phyloP scores from a whole-genome alignment of 768 basidiomycete species.

The Boletellus sp. region DNA sequence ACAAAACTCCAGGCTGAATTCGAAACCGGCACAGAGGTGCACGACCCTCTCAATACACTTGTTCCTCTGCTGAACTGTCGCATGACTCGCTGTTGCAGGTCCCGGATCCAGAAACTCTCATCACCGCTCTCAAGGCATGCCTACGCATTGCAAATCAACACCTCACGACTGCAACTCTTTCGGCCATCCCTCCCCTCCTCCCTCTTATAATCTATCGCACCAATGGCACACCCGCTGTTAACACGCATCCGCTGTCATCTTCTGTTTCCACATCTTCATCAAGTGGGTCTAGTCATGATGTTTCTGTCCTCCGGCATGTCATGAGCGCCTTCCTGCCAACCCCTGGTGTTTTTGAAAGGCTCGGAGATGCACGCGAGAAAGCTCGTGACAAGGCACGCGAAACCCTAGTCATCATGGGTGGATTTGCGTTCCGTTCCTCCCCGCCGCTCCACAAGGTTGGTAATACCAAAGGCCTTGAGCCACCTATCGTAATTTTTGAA shows the following conservation, averaged over 20 bases:
- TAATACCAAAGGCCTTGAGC: constrained; percentile 62
- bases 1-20: constrained; percentile 74
- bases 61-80: constrained; percentile 11
- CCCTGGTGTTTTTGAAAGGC: constrained; percentile 76
- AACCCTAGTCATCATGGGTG: constrained; percentile 69
- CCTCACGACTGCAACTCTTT: constrained; percentile 71
- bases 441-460: constrained; percentile 42
- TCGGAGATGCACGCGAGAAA: constrained; percentile 73
- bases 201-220: constrained; percentile 53
- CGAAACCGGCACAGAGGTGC: constrained; percentile 67
- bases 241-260: constrained; percentile 41
- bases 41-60: constrained; percentile 14
- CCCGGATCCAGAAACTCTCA: constrained; percentile 65
- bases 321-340: constrained; percentile 67
- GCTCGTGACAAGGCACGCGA: constrained; percentile 73
- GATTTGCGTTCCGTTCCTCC: constrained; percentile 62
- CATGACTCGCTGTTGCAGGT: constrained; percentile 45
- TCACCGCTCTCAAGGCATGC: constrained; percentile 66
- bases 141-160: constrained; percentile 81
- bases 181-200: constrained; percentile 62
- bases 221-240: constrained; percentile 24
- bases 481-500: constrained; percentile 68
- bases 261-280: constrained; percentile 52
- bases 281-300: constrained; percentile 44
- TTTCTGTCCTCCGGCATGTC: constrained; percentile 60